Percentiles rank a stretch among this genome's conserved stretches.
Conservation (phyloP, 2,329 filamentous ascomycete species). For the Ascochyta pisi region DNA sequence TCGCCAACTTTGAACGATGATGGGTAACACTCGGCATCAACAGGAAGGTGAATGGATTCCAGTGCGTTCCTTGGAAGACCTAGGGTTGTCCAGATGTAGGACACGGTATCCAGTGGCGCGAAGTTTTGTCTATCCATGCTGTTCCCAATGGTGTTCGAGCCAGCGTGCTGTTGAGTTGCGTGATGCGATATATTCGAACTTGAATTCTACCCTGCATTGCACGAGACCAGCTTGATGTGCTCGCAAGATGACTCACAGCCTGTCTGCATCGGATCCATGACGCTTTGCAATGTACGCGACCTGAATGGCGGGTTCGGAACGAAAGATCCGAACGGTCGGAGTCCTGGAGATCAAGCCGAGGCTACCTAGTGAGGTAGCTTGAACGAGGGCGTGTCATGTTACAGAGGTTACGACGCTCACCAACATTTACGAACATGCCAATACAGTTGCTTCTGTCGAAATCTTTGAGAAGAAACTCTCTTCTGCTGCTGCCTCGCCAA, state of each 20-base stretch:
- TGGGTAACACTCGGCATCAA: constrained; percentile 43
- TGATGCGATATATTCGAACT: neutral
- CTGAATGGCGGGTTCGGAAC: constrained; percentile 1
- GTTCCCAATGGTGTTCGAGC: neutral
- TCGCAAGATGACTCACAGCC: neutral
- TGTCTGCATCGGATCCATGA: neutral
- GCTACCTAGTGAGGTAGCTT: neutral
- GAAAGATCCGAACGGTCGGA: neutral
- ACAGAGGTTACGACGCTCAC: neutral
- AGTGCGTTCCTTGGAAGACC: constrained; percentile 33
- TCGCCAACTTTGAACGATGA: constrained; percentile 64
- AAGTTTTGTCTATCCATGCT: constrained; percentile 33
- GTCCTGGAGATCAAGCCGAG: neutral
- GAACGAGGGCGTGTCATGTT: neutral
- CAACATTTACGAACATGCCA: neutral
- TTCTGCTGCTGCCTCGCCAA: neutral
- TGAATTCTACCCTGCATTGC: neutral
- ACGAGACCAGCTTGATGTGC: neutral
- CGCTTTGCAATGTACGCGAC: neutral
- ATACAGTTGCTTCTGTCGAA: neutral
- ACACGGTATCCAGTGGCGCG: constrained; percentile 33
- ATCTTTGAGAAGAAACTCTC: neutral
- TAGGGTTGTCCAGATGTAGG: constrained; percentile 40
- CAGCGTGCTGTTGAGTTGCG: neutral
- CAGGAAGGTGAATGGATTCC: constrained; percentile 27